These are phyloP conservation scores for Cryptosporidium andersoni DNA, from an alignment of 169 alveolate genomes.

Conservation along the genomic window DNA sequence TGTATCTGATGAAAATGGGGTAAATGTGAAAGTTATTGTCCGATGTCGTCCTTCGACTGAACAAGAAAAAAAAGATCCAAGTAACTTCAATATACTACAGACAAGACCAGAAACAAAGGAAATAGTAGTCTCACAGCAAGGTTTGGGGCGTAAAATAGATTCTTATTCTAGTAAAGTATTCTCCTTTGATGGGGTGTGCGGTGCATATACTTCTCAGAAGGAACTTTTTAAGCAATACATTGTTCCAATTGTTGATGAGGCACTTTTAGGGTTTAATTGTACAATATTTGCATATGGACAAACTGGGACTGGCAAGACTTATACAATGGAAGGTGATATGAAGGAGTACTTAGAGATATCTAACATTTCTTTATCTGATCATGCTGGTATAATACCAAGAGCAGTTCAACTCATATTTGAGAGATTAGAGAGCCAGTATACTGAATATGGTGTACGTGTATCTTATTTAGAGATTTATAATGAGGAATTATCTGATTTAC, in stretches of 20 bases:
- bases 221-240: slow-evolving; percentile 79
- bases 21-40: slow-evolving; percentile 81
- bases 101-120: slow-evolving; percentile 73
- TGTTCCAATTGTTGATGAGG: slow-evolving; percentile 86
- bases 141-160: slow-evolving; percentile 55
- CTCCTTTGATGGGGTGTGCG: slow-evolving; percentile 81
- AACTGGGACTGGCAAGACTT: slow-evolving; percentile 89
- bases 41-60: slow-evolving; percentile 86
- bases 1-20: slow-evolving; percentile 70
- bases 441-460: slow-evolving; percentile 84
- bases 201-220: slow-evolving; percentile 73
- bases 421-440: slow-evolving; percentile 74
- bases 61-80: slow-evolving; percentile 81
- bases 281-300: slow-evolving; percentile 88
- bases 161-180: slow-evolving; percentile 73
- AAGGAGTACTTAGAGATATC: slow-evolving; percentile 74
- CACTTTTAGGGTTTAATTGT: slow-evolving; percentile 88
- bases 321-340: slow-evolving; percentile 79
- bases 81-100: slow-evolving; percentile 73
- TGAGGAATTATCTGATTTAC: slow-evolving; percentile 85
- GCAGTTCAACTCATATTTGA: slow-evolving; percentile 81
- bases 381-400: slow-evolving; percentile 83
- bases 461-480: slow-evolving; percentile 87
- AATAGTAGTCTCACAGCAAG: slow-evolving; percentile 65
- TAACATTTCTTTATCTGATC: slow-evolving; percentile 63